Evolutionary conservation across 202 grass and related monocot species (phyloP).

Genomic region (Elaeis oleifera): DNA sequence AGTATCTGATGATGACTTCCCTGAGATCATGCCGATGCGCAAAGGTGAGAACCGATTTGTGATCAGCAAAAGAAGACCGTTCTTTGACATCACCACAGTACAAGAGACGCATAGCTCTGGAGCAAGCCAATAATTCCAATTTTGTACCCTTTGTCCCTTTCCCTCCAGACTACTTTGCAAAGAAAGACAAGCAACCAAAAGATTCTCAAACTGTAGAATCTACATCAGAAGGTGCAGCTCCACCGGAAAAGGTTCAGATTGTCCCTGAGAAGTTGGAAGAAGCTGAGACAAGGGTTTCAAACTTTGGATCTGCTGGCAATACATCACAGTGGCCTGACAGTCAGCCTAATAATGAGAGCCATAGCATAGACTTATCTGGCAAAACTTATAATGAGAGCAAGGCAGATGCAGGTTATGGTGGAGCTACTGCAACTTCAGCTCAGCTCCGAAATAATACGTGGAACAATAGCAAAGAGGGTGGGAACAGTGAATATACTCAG

Average conservation of each 20-base stretch:
- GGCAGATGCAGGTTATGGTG: neutral
- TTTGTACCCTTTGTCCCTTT: constrained; percentile 87
- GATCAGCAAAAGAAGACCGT: constrained; percentile 83
- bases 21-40: constrained; percentile 73
- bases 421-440: constrained; percentile 18
- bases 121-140: constrained; percentile 57
- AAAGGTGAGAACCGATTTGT: constrained; percentile 94
- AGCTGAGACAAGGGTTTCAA: neutral
- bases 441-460: constrained; percentile 30
- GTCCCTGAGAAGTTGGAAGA: neutral
- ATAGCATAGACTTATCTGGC: constrained; percentile 19
- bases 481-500: constrained; percentile 22
- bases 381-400: constrained; percentile 23
- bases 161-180: constrained; percentile 82
- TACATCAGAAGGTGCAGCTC: constrained; percentile 22
- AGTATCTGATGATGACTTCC: constrained; percentile 47
- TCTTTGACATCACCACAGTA: constrained; percentile 65
- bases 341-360: constrained; percentile 28
- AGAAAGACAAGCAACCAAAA: constrained; percentile 45
- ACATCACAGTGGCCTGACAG: constrained; percentile 6
- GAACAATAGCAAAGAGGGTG: constrained; percentile 29
- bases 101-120: constrained; percentile 64
- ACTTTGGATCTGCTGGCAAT: constrained; percentile 16
- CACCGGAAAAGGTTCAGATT: constrained; percentile 12
- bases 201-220: constrained; percentile 17